phyloP scores from a whole-genome alignment of 768 basidiomycete genomes.

The Phaffia tasmanica region DNA sequence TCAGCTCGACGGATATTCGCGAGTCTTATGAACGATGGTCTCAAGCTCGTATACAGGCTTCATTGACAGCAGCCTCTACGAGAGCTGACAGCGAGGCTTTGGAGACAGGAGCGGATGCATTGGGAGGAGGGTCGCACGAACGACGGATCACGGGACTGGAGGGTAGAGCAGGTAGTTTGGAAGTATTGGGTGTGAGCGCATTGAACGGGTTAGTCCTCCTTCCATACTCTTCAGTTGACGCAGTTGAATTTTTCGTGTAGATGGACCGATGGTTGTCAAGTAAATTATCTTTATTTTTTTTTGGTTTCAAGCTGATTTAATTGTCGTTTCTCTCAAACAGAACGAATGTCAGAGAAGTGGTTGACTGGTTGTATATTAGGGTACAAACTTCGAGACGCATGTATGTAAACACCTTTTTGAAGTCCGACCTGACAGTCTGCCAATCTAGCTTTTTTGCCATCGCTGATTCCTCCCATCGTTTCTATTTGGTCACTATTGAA shows the following conservation, averaged over 20 bases:
- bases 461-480: no score
- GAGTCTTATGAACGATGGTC: constrained; percentile 46
- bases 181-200: constrained; percentile 23
- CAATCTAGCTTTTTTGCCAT: no score
- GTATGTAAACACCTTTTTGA: background rate
- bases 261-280: background rate
- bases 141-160: constrained; percentile 8
- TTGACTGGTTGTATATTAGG: constrained; percentile 14
- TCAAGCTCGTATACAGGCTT: constrained; percentile 26
- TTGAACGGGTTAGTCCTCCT: constrained; percentile 19
- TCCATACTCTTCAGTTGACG: no score
- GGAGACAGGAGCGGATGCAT: constrained; percentile 1
- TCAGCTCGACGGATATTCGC: constrained; percentile 81
- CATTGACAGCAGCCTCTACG: background rate
- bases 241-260: background rate
- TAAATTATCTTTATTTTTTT: no score
- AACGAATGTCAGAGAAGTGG: constrained; percentile 17
- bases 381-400: constrained; percentile 13
- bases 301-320: background rate
- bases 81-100: background rate
- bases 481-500: no score
- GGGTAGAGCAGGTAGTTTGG: constrained; percentile 22
- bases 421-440: no score
- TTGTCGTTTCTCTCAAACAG: background rate
- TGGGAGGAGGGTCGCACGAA: background rate